Conservation (phyloP, 495 filamentous ascomycete species). For the Trichoderma virens region DNA sequence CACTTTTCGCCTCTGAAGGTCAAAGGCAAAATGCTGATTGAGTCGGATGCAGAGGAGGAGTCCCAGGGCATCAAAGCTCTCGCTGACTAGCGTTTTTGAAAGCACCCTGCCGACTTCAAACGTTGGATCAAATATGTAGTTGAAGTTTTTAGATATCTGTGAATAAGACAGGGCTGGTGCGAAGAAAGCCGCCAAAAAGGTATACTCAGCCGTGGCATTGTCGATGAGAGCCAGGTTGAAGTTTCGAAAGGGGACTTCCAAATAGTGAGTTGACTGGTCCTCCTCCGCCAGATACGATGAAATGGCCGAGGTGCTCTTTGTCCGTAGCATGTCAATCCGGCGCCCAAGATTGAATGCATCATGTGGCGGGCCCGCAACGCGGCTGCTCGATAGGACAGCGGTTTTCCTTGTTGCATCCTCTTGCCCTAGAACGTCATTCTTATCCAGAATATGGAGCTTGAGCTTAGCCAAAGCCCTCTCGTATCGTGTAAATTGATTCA, state of each 20-base stretch:
- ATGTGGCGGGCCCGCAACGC: constrained; percentile 54
- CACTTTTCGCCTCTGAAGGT: constrained; percentile 82
- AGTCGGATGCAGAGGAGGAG: constrained; percentile 84
- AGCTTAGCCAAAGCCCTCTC: constrained; percentile 74
- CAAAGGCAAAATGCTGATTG: constrained; percentile 88
- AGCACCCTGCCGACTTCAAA: constrained; percentile 70
- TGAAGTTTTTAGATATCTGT: constrained; percentile 57
- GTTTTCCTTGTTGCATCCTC: constrained; percentile 60
- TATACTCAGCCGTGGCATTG: constrained; percentile 91
- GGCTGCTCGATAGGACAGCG: constrained; percentile 36
- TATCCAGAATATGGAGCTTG: constrained; percentile 73
- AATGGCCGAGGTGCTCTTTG: constrained; percentile 60
- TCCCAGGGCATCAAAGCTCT: constrained; percentile 76
- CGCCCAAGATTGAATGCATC: constrained; percentile 85
- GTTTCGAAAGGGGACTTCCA: constrained; percentile 83
- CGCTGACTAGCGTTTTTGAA: constrained; percentile 67
- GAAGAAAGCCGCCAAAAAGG: constrained; percentile 88
- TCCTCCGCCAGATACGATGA: constrained; percentile 82
- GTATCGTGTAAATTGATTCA: constrained; percentile 86
- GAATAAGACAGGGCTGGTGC: constrained; percentile 49
- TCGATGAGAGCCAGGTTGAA: constrained; percentile 92
- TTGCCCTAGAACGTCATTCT: constrained; percentile 74
- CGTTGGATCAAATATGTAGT: constrained; percentile 75
- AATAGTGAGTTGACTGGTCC: constrained; percentile 72
- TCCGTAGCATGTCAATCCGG: constrained; percentile 70